A percentile compares a stretch with the other conserved stretches of the same genome.
Evolutionary conservation across 2,329 filamentous ascomycete genomes (phyloP).

Genomic region (Magnaporthiopsis rhizophila): DNA sequence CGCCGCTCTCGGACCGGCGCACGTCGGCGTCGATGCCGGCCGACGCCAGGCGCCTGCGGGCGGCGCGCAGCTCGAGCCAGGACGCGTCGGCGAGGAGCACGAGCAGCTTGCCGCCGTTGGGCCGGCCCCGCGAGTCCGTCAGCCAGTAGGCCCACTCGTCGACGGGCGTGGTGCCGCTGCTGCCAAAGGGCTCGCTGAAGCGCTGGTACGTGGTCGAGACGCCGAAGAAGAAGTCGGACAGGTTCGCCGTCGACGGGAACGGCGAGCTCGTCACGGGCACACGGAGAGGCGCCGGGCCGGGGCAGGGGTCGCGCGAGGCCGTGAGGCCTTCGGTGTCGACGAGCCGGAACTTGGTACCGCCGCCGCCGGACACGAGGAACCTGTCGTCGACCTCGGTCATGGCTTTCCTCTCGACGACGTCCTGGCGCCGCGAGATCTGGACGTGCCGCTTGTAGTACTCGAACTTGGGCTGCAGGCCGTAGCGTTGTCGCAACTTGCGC

Average conservation of each 20-base stretch:
- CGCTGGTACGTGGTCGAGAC: constrained; percentile 50
- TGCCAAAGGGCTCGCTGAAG: constrained; percentile 34
- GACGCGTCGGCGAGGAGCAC: constrained; percentile 46
- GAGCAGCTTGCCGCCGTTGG: constrained; percentile 49
- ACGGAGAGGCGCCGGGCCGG: constrained; percentile 34
- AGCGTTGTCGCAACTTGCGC: constrained; percentile 34
- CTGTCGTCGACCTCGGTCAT: constrained; percentile 42
- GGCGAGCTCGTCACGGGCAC: constrained; percentile 43
- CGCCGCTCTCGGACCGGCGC: constrained; percentile 42
- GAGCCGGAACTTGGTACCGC: constrained; percentile 28
- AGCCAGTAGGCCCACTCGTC: constrained; percentile 55
- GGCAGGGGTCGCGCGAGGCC: constrained; percentile 29
- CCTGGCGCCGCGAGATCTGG: constrained; percentile 40
- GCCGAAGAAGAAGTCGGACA: constrained; percentile 50
- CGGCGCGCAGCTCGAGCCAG: constrained; percentile 41
- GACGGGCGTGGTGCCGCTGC: constrained; percentile 36
- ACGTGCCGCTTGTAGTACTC: constrained; percentile 50
- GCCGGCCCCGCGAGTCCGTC: constrained; percentile 45
- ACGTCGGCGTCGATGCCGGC: constrained; percentile 51
- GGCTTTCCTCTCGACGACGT: constrained; percentile 39
- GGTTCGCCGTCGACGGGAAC: constrained; percentile 41
- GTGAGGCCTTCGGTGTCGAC: constrained; percentile 26
- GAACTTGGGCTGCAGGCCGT: constrained; percentile 40
- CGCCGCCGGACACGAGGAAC: constrained; percentile 35
- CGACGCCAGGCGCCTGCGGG: constrained; percentile 35